Base-by-base conservation (phyloP, 2,329 filamentous ascomycete genomes). In the Scleromitrula shiraiana region DNA sequence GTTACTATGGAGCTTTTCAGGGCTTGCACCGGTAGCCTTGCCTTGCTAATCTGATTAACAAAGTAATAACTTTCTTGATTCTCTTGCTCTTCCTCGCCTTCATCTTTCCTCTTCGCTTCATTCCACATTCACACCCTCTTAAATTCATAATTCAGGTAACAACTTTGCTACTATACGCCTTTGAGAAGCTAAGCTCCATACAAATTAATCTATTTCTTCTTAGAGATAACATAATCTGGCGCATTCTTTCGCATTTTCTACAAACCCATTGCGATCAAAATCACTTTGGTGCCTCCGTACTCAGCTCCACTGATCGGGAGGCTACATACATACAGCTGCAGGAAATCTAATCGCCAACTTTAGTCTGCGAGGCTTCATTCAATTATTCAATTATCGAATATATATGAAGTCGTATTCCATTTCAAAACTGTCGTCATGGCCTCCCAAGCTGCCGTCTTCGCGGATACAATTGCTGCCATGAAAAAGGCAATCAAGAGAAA, bases 391-490 rank as follows among this genome's bases (percentile, higher is more conserved):
- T 33, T 23, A 43, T 22, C 27, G 29, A 19, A 35, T 9, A 22
- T 17, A 32, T 19, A 38, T 38, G 35, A 15, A 5, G 35, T 17
- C 36, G 35, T 24, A n/a, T 17, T 36, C 15, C 17, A 26, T 15
- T 15, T 42, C 4, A 10, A 29, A 33, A 27, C 23, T 27, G 36
- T 45, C 61, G 64, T 50, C 44, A 77, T 77, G 73, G 68, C 75
- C 42, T 68, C 70, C 37, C 78, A 83, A 60, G 79, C 83, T 59
- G 69, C 79, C 35, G 68, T 82, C 50, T 78, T 84, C 61, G 73
- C 77, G 53, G 80, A 85, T 60, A 84, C 82, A 17, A 80, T 85
- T 62, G 71, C 74, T 56, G 78, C 74, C 44, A 82, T 85, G 75
- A 84, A 82, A 60, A 80, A 81, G 65, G 79, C 80, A 5, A 69